These are phyloP conservation scores for Flaveria sonorensis DNA, from an alignment of 129 eudicot genomes.

Conservation along the genomic window DNA sequence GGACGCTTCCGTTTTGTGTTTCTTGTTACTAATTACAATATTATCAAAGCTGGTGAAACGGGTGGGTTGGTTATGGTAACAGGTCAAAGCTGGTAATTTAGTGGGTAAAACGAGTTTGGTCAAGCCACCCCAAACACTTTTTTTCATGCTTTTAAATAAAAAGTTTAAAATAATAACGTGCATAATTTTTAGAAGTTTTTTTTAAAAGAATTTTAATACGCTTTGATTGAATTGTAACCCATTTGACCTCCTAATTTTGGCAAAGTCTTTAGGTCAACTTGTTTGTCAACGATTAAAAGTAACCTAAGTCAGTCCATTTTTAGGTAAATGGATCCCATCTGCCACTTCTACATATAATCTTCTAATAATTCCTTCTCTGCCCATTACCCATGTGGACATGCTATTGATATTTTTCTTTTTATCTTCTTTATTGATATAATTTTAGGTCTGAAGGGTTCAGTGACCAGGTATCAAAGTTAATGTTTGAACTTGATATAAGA, in stretches of 20 bases:
- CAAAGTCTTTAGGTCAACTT: background rate
- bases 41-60: background rate
- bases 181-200: background rate
- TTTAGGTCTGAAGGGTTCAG: slow-evolving; percentile 45
- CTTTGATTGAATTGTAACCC: background rate
- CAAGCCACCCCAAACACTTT: background rate
- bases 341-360: background rate
- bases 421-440: slow-evolving; percentile 14
- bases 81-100: background rate
- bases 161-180: background rate
- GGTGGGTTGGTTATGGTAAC: slow-evolving; percentile 9
- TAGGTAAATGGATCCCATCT: background rate
- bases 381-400: background rate
- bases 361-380: background rate
- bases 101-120: background rate
- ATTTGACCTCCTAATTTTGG: background rate
- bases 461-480: slow-evolving; percentile 47
- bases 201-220: background rate
- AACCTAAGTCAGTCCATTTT: background rate
- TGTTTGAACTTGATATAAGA: slow-evolving; percentile 68
- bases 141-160: background rate
- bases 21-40: background rate
- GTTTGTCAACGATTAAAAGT: background rate
- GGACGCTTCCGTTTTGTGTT: background rate
- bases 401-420: background rate